These are phyloP conservation scores for Colletotrichum filicis DNA, from an alignment of 2,329 filamentous ascomycete species.

Conservation along the genomic window DNA sequence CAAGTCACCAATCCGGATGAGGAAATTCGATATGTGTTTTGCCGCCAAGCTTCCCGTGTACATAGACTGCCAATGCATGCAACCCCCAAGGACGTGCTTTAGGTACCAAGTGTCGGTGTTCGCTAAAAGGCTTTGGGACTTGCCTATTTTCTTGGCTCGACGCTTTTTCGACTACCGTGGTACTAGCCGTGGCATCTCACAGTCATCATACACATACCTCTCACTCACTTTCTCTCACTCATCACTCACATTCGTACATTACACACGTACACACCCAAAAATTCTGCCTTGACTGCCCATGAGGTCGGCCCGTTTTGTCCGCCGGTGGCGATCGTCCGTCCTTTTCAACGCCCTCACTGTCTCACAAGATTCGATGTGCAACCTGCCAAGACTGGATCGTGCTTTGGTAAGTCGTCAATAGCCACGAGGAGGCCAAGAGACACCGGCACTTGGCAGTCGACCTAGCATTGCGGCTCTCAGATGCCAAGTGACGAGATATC, in stretches of 20 bases:
- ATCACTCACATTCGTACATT: neutral
- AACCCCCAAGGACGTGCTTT: neutral
- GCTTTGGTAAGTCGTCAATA: neutral
- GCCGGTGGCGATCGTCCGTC: neutral
- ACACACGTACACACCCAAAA: neutral
- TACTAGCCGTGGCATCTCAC: neutral
- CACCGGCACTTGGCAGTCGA: constrained; percentile 1
- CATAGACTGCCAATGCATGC: constrained; percentile 11
- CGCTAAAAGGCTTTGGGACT: neutral
- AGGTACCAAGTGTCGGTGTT: neutral
- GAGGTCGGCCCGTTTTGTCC: neutral
- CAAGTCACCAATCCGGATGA: constrained; percentile 9
- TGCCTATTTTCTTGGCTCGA: neutral
- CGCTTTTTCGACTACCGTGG: neutral
- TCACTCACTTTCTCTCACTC: neutral
- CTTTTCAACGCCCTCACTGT: neutral
- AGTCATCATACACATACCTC: too few relatives aligned
- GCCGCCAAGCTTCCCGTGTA: constrained; percentile 13
- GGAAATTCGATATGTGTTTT: constrained; percentile 17
- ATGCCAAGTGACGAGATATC: constrained; percentile 1
- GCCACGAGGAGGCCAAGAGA: constrained; percentile 9
- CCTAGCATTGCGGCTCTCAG: constrained; percentile 29
- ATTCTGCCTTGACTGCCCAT: neutral
- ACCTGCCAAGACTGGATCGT: constrained; percentile 15
- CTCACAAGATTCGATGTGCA: neutral